Evolutionary conservation across 164 flowering plant species (phyloP).

Genomic region (Paratinospora sagittata): DNA sequence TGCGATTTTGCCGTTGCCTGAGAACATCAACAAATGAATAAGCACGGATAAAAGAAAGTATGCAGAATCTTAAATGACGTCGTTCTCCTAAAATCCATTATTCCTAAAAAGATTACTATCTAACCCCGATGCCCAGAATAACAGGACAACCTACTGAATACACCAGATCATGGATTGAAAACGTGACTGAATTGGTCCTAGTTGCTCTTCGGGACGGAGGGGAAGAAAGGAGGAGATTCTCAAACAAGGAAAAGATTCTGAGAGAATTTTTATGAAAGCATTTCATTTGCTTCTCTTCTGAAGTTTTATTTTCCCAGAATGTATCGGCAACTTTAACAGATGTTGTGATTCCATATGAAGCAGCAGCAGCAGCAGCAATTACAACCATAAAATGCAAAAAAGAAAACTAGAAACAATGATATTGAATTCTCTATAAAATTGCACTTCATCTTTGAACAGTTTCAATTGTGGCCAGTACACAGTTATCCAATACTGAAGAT

Average conservation of each 20-base stretch:
- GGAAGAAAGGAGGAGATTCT: too few species aligned
- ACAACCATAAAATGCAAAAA: background rate
- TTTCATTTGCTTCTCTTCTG: too few species aligned
- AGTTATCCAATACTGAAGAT: background rate
- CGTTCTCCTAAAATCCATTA: background rate
- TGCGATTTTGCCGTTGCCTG: constrained; percentile 52
- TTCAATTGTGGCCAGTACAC: background rate
- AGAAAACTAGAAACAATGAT: background rate
- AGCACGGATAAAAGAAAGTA: background rate
- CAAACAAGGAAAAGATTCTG: too few species aligned
- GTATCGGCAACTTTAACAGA: too few species aligned
- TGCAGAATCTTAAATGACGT: background rate
- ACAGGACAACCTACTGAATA: background rate
- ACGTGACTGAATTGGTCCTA: too few species aligned
- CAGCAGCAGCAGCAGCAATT: background rate
- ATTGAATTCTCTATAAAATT: background rate
- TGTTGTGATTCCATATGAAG: background rate
- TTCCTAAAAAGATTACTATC: background rate
- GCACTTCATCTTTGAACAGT: background rate
- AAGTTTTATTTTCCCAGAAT: too few species aligned
- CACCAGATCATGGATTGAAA: too few species aligned
- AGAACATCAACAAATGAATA: background rate
- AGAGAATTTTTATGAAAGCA: too few species aligned
- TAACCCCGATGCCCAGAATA: background rate
- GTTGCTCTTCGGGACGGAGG: too few species aligned